These are phyloP conservation scores for Endothia cerciana DNA, from an alignment of 2,329 filamentous ascomycete genomes.

Conservation along the genomic window DNA sequence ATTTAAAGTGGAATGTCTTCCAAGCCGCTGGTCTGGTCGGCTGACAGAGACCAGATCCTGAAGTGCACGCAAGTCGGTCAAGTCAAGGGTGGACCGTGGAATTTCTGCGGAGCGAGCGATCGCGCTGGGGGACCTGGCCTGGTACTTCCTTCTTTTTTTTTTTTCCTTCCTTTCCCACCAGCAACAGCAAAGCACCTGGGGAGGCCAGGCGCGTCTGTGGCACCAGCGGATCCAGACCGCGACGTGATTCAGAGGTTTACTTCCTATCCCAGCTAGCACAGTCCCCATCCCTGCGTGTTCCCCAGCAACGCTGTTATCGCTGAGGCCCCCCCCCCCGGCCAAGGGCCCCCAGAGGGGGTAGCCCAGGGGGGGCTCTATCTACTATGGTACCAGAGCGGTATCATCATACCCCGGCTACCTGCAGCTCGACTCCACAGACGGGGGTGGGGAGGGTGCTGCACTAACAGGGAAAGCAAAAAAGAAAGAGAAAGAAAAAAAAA, in stretches of 20 bases:
- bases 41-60: constrained; percentile 1
- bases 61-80: background rate
- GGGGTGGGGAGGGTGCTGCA: background rate
- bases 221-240: constrained; percentile 13
- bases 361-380: background rate
- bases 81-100: background rate
- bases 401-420: background rate
- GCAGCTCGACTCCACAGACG: background rate
- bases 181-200: background rate
- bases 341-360: too few species aligned
- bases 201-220: constrained; percentile 19
- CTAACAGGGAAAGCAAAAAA: too few species aligned
- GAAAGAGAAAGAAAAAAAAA: constrained; percentile 19
- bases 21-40: background rate
- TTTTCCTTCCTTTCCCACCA: too few species aligned
- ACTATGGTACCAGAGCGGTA: background rate
- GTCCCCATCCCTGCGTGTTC: background rate
- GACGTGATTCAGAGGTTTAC: constrained; percentile 14
- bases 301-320: constrained; percentile 13
- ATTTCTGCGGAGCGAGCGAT: constrained; percentile 5
- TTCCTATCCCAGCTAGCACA: constrained; percentile 12
- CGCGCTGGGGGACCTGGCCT: background rate
- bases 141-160: background rate
- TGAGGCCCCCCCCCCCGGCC: too few species aligned
- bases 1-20: background rate